A percentile compares a stretch with the other conserved stretches of the same genome.
Conservation (phyloP, 805 yeast species). For the Candida morakotiae region DNA sequence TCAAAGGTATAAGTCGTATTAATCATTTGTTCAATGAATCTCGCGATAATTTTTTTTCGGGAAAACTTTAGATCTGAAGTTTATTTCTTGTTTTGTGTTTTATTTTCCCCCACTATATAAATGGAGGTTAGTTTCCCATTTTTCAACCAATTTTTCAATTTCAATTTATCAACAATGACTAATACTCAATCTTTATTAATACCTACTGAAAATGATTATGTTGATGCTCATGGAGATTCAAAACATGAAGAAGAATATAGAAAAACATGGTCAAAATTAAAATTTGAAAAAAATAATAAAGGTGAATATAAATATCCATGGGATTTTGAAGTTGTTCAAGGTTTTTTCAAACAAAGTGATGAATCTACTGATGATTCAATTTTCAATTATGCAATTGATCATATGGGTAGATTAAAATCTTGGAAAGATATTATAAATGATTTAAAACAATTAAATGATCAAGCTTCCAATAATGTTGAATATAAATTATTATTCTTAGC, state of each 20-base stretch:
- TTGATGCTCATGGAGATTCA: constrained; percentile 28
- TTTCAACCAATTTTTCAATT: background rate
- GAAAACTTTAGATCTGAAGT: too few relatives aligned
- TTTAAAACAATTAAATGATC: constrained; percentile 30
- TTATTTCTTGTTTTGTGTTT: background rate
- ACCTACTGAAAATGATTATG: constrained; percentile 26
- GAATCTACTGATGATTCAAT: constrained; percentile 41
- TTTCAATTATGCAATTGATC: constrained; percentile 40
- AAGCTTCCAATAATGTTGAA: constrained; percentile 30
- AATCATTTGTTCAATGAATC: too few relatives aligned
- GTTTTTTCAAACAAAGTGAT: constrained; percentile 48
- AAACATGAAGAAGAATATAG: constrained; percentile 14
- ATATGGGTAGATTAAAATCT: constrained; percentile 40
- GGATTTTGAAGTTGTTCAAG: constrained; percentile 45
- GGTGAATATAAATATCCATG: constrained; percentile 33
- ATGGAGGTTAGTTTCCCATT: background rate
- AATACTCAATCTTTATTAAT: constrained; percentile 22
- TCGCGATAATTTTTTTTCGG: too few relatives aligned
- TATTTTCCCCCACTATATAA: background rate
- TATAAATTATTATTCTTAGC: constrained; percentile 53
- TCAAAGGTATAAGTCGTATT: too few relatives aligned
- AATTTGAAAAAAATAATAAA: constrained; percentile 15
- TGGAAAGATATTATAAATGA: constrained; percentile 38
- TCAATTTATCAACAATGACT: constrained; percentile 2
- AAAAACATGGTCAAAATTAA: constrained; percentile 8